Evolutionary conservation across 139 green algal species (phyloP).

Genomic region (Penium margaritaceum): DNA sequence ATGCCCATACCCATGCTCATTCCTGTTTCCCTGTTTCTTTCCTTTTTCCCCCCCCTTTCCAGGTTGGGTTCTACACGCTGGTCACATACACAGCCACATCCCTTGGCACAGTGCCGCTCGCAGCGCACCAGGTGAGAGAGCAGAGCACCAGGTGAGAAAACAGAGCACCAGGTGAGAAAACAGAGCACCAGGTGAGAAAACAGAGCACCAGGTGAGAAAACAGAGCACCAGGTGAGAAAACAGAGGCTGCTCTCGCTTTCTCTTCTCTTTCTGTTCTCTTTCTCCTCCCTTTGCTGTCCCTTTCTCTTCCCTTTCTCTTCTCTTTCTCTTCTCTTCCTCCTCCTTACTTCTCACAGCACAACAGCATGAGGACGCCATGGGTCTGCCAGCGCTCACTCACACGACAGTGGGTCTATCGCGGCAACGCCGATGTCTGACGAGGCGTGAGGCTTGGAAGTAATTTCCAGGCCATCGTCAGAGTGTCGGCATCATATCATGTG

Average conservation of each 20-base stretch:
- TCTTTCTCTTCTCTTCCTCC: background rate
- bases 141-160: too few species aligned
- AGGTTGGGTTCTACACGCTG: conserved; percentile 26
- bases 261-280: background rate
- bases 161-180: too few species aligned
- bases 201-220: too few species aligned
- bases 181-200: too few species aligned
- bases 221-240: too few species aligned
- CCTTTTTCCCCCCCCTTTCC: background rate
- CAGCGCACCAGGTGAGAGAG: conserved; percentile 34
- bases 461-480: background rate
- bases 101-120: conserved; percentile 4
- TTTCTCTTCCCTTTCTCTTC: background rate
- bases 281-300: background rate
- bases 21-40: background rate
- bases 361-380: too few species aligned
- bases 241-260: background rate
- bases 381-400: background rate
- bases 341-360: background rate
- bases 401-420: background rate
- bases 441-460: background rate
- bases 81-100: conserved; percentile 27
- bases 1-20: too few species aligned
- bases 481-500: background rate
- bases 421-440: background rate